Evolutionary conservation across 1,284 basidiomycete genomes (phyloP).

Genomic region (Irpex sp.): DNA sequence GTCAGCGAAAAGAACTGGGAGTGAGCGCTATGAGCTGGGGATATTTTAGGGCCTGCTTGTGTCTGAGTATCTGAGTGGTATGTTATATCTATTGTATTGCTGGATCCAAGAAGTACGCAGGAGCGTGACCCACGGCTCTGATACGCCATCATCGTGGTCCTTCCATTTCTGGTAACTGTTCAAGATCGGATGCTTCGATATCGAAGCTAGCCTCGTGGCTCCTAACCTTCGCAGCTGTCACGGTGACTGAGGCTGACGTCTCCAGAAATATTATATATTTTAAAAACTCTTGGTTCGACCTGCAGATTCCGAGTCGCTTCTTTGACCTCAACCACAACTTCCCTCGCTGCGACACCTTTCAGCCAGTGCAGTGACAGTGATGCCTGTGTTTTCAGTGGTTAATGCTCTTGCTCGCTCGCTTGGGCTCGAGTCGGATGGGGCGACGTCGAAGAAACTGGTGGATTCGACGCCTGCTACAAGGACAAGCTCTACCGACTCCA

Average conservation of each 20-base stretch:
- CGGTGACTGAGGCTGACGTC: background rate
- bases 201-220: background rate
- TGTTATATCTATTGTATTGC: background rate
- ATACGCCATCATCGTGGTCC: background rate
- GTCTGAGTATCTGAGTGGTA: background rate
- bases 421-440: background rate
- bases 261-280: background rate
- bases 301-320: background rate
- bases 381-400: slow-evolving; percentile 1
- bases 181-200: background rate
- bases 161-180: background rate
- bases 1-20: background rate
- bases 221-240: background rate
- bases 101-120: background rate
- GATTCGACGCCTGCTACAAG: background rate
- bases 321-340: background rate
- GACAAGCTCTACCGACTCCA: background rate
- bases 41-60: background rate
- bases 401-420: background rate
- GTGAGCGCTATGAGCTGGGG: background rate
- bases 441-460: background rate
- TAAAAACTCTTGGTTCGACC: background rate
- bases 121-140: background rate
- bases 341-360: background rate
- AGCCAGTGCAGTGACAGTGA: background rate